Percentiles rank a stretch among this genome's conserved stretches.
Evolutionary conservation across 495 filamentous ascomycete species (phyloP).

Genomic region (Xylaria palmicola): DNA sequence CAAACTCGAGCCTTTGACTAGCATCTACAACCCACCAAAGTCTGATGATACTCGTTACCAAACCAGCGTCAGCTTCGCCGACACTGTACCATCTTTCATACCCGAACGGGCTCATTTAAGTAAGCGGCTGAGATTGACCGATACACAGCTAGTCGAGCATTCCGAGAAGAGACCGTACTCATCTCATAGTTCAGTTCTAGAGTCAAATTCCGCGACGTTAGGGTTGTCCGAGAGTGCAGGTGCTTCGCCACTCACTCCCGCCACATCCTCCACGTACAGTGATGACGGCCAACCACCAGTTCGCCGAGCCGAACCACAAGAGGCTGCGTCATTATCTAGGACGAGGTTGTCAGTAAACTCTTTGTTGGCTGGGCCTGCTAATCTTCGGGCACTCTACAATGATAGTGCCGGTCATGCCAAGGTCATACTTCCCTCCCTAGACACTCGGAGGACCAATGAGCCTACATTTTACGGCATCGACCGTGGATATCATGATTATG

Average conservation of each 20-base stretch:
- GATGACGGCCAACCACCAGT: constrained; percentile 30
- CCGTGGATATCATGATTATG: constrained; percentile 64
- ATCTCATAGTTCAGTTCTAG: constrained; percentile 30
- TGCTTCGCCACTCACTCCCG: constrained; percentile 46
- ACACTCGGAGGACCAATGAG: constrained; percentile 27
- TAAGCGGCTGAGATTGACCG: constrained; percentile 27
- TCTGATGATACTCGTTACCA: constrained; percentile 17
- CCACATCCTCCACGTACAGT: constrained; percentile 47
- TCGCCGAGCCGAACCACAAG: constrained; percentile 13
- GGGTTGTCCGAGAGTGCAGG: constrained; percentile 26
- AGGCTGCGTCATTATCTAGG: not conserved
- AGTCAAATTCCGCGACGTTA: constrained; percentile 27
- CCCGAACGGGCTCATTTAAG: constrained; percentile 19
- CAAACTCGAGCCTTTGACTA: constrained; percentile 30
- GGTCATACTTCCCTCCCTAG: constrained; percentile 24
- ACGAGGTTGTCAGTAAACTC: constrained; percentile 31
- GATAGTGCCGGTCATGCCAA: constrained; percentile 24
- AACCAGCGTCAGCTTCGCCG: constrained; percentile 17
- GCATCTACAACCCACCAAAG: constrained; percentile 20
- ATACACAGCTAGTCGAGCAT: constrained; percentile 21
- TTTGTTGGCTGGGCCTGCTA: constrained; percentile 27
- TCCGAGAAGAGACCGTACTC: constrained; percentile 28
- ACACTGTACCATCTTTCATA: constrained; percentile 15
- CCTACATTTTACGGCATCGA: constrained; percentile 63
- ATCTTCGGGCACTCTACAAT: constrained; percentile 23